phyloP scores from a whole-genome alignment of 2,329 filamentous ascomycete genomes.

The Ascocoryne sarcoides region DNA sequence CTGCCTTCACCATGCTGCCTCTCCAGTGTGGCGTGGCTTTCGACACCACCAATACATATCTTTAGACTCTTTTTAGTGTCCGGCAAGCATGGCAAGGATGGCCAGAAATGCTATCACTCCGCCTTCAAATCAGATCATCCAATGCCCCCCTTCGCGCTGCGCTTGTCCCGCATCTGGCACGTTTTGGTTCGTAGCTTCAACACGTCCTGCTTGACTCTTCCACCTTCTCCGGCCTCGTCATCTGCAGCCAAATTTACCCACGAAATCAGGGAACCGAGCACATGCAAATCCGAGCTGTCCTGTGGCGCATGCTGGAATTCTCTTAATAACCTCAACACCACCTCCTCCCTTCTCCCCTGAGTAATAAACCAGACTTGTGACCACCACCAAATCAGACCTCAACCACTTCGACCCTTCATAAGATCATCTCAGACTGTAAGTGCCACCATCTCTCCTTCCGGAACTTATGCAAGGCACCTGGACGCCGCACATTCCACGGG shows the following conservation, averaged over 20 bases:
- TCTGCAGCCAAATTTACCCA: neutral
- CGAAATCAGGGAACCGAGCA: neutral
- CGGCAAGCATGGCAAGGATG: too few species aligned
- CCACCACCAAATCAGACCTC: too few species aligned
- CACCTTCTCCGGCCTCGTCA: too few species aligned
- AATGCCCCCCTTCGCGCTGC: neutral
- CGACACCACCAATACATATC: neutral
- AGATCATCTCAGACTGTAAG: neutral
- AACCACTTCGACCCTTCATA: too few species aligned
- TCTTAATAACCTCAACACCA: neutral
- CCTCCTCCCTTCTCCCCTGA: neutral
- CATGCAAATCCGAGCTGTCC: neutral
- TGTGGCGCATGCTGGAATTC: neutral
- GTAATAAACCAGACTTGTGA: neutral
- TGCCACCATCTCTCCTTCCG: neutral
- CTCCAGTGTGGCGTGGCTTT: neutral
- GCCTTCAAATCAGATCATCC: neutral
- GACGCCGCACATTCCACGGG: too few species aligned
- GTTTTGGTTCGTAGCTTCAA: too few species aligned
- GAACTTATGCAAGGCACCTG: too few species aligned
- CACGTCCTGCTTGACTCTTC: too few species aligned
- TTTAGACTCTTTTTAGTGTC: too few species aligned
- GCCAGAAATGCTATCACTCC: neutral
- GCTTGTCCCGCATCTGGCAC: too few species aligned
- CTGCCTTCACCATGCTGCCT: too few species aligned